These are phyloP conservation scores for Didymella keratinophila DNA, from an alignment of 2,329 filamentous ascomycete species.

Conservation along the genomic window DNA sequence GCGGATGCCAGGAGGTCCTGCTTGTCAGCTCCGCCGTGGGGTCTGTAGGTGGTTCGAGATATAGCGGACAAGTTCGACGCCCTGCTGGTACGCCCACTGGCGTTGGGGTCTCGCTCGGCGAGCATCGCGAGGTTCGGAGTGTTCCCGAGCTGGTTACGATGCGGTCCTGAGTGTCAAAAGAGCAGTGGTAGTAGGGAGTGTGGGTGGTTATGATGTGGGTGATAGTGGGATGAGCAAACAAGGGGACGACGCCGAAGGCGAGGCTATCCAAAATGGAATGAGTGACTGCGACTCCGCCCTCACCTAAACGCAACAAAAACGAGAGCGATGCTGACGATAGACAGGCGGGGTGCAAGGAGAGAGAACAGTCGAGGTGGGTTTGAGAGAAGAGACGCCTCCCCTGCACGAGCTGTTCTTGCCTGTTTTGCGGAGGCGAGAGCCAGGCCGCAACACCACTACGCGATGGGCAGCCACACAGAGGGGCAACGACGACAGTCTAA, in stretches of 20 bases:
- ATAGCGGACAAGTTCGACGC: slow-evolving; percentile 55
- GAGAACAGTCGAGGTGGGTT: not conserved
- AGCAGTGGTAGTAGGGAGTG: slow-evolving; percentile 16
- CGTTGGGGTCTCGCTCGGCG: slow-evolving; percentile 54
- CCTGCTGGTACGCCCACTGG: slow-evolving; percentile 57
- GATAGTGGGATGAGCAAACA: slow-evolving; percentile 31
- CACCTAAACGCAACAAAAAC: slow-evolving; percentile 26
- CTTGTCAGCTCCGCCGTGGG: slow-evolving; percentile 34
- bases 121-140: slow-evolving; percentile 51
- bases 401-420: slow-evolving; percentile 9
- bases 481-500: not conserved
- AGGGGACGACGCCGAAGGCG: slow-evolving; percentile 27
- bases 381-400: not conserved
- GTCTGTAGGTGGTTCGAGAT: slow-evolving; percentile 46
- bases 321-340: slow-evolving; percentile 27
- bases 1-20: slow-evolving; percentile 44
- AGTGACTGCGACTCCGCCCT: slow-evolving; percentile 26
- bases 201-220: slow-evolving; percentile 25
- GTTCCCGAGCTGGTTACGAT: not conserved
- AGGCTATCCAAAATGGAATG: slow-evolving; percentile 33
- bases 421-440: slow-evolving; percentile 4
- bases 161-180: slow-evolving; percentile 1
- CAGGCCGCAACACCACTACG: not conserved
- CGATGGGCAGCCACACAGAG: not conserved
- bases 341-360: slow-evolving; percentile 11